Evolutionary conservation across 768 basidiomycete species (phyloP).

Genomic region (Termitomyces bulborhizus): DNA sequence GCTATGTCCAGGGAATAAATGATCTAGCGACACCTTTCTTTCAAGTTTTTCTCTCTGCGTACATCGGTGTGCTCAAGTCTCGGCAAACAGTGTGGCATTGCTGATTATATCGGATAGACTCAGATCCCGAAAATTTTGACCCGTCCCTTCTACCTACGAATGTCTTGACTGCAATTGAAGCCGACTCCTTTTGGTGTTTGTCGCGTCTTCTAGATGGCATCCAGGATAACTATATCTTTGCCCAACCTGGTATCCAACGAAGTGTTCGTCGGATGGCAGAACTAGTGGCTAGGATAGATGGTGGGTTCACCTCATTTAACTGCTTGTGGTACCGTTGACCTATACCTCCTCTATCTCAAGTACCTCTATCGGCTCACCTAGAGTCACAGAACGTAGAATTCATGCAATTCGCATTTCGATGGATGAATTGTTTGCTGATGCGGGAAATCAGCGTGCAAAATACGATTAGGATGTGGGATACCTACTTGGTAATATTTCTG

Average conservation of each 20-base stretch:
- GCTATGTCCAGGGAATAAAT: slow-evolving; percentile 99
- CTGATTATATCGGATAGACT: slow-evolving; percentile 45
- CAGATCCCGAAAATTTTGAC: slow-evolving; percentile 88
- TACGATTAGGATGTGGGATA: slow-evolving; percentile 99
- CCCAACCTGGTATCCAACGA: slow-evolving; percentile 93
- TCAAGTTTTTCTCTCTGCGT: slow-evolving; percentile 92
- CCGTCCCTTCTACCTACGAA: slow-evolving; percentile 63
- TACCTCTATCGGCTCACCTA: slow-evolving; percentile 82
- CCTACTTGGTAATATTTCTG: slow-evolving; percentile 72
- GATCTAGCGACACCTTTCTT: slow-evolving; percentile 98
- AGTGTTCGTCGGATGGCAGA: slow-evolving; percentile 93
- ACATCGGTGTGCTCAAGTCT: slow-evolving; percentile 61
- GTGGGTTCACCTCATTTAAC: slow-evolving; percentile 29
- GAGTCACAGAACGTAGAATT: slow-evolving; percentile 93
- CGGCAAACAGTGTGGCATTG: background rate
- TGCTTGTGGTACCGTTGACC: background rate
- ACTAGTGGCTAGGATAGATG: slow-evolving; percentile 85
- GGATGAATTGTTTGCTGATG: slow-evolving; percentile 99
- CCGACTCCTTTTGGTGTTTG: slow-evolving; percentile 98
- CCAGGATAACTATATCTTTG: slow-evolving; percentile 96
- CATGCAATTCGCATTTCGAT: slow-evolving; percentile 99
- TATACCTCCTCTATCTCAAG: slow-evolving; percentile 29
- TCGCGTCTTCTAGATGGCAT: slow-evolving; percentile 94
- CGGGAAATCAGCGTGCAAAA: slow-evolving; percentile 95
- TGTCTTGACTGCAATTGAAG: slow-evolving; percentile 83